A percentile compares a stretch with the other conserved stretches of the same genome.
Conservation (phyloP, 2,329 filamentous ascomycete genomes). For the Sarocladiaceae sp. region DNA sequence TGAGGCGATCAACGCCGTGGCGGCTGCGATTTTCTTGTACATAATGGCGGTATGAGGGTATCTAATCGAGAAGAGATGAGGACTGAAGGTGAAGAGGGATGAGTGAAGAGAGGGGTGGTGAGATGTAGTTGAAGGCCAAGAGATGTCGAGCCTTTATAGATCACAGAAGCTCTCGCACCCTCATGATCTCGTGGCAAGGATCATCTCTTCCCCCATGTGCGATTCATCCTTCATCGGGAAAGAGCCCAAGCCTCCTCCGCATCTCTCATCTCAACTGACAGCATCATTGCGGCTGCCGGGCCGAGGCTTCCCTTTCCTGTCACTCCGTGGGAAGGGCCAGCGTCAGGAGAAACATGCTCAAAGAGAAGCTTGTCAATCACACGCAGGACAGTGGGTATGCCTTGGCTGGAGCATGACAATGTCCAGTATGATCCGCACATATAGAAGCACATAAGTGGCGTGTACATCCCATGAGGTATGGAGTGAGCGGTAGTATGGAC, state of each 20-base stretch:
- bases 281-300: background rate
- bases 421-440: too few relatives aligned
- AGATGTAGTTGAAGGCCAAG: background rate
- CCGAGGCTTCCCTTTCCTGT: background rate
- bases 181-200: too few relatives aligned
- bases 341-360: background rate
- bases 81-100: background rate
- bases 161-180: background rate
- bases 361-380: constrained; percentile 1
- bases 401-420: too few relatives aligned
- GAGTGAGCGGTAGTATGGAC: too few relatives aligned
- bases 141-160: constrained; percentile 1
- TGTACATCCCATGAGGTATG: too few relatives aligned
- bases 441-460: too few relatives aligned
- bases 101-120: background rate
- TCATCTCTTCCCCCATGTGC: background rate
- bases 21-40: constrained; percentile 24
- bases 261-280: constrained; percentile 2
- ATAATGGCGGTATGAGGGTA: constrained; percentile 17
- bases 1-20: constrained; percentile 20
- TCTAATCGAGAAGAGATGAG: background rate
- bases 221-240: constrained; percentile 1
- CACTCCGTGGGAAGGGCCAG: background rate
- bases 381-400: background rate
- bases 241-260: background rate